Conservation (phyloP, 345 rosid species). For the Eucalyptus victrix region DNA sequence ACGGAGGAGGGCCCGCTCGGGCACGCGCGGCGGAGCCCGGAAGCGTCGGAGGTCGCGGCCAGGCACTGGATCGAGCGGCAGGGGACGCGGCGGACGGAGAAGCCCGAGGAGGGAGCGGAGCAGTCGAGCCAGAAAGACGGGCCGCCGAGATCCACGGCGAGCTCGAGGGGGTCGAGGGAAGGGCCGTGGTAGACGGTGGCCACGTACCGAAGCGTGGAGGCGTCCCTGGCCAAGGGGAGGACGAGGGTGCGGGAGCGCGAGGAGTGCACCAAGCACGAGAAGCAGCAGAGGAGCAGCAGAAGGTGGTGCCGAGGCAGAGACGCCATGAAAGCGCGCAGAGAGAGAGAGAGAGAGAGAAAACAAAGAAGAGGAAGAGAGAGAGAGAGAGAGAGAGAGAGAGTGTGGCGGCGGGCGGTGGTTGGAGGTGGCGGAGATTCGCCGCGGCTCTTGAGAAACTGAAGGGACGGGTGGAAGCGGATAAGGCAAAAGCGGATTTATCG, state of each 20-base stretch:
- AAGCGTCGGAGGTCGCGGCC: background rate
- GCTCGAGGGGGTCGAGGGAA: slow-evolving; percentile 10
- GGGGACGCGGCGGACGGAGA: slow-evolving; percentile 14
- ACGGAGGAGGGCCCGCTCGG: background rate
- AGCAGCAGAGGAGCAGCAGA: background rate
- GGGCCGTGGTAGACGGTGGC: slow-evolving; percentile 23
- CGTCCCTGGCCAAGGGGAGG: slow-evolving; percentile 42
- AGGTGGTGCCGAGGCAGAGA: background rate
- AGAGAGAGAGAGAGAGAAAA: background rate
- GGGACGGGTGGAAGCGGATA: background rate
- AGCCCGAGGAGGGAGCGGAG: slow-evolving; percentile 16
- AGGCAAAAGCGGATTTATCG: background rate
- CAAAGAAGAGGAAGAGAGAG: background rate
- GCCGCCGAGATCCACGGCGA: slow-evolving; percentile 51
- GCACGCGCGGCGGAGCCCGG: background rate
- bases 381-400: no score
- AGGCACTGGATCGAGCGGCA: slow-evolving; percentile 56
- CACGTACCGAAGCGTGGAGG: slow-evolving; percentile 49
- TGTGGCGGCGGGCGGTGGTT: background rate
- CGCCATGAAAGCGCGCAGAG: slow-evolving; percentile 12
- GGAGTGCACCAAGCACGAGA: background rate
- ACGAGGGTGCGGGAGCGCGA: background rate
- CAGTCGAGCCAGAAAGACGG: slow-evolving; percentile 44
- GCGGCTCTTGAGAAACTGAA: background rate
- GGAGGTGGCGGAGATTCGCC: background rate